Base-by-base conservation (phyloP, 371 early-diverging fungal genomes). In the Conidiobolus incongruus region DNA sequence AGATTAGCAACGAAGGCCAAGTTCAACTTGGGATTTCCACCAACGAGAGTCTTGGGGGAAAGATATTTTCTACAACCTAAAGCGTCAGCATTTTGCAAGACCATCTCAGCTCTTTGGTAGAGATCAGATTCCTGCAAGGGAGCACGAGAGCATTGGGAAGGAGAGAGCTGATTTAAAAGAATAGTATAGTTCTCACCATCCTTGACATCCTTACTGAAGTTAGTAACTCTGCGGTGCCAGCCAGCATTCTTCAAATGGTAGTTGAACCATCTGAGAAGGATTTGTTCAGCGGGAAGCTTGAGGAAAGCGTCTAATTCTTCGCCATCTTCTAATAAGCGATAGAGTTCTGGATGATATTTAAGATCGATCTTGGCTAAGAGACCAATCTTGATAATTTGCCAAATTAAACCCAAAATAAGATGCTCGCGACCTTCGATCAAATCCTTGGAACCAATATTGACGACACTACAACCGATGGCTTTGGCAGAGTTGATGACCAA, bases 341-440 rank as follows among this genome's bases (percentile, higher is more conserved):
- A 91, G 49, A 95, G 63, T 59, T 95, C 96, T 3, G 96, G 96
- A 56, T 94, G 95, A 35, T 81, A 70, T 59, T 87, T 81, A 55
- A 95, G 84, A 63, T 92, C 89, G 56, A 91, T 85, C 62, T 85
- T 88, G 56, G 85, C 81, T 46, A 81, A 67, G 50, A 93, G 64
- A 49, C 91, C 91, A 37, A 88, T 84, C 62, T 93, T 93, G 66
- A 94, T 90, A 50, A 94, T 92, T 54, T 94, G 94, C 95, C 95
- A 95, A 47, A 94, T 79, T 19, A 95, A 66, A 7, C 95, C 96
- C 47, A 95, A 66, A 50, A 93, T 77, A 53, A 95, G 66, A 55
- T 90, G 85, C 62, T 89, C 89, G 39, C 88, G 66, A 26, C 84
- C 91, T 55, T 93, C 90, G 40, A 88, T 83, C 44, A 95, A 57